Percentiles rank a stretch among this genome's conserved stretches.
phyloP scores from a whole-genome alignment of 176 grass and related monocot species.

The Tuctoria greenei region DNA sequence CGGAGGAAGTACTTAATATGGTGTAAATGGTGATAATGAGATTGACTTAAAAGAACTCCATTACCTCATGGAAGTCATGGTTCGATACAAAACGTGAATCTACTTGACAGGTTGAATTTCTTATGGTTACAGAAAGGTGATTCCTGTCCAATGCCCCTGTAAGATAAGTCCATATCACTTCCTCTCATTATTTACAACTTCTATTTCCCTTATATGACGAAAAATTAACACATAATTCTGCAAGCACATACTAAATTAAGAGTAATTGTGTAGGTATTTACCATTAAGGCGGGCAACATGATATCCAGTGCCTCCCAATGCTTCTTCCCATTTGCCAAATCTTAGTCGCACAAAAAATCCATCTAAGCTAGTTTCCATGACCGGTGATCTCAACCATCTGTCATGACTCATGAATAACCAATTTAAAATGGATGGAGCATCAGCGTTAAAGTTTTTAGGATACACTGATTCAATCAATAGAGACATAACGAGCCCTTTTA shows the following conservation, averaged over 20 bases:
- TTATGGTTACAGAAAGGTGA: constrained; percentile 70
- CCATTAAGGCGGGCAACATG: constrained; percentile 82
- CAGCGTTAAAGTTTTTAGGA: not conserved
- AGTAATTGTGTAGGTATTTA: constrained; percentile 42
- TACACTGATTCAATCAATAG: not conserved
- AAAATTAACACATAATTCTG: constrained; percentile 19
- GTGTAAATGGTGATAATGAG: no score
- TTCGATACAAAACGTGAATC: constrained; percentile 86
- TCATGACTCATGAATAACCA: constrained; percentile 32
- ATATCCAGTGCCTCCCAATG: constrained; percentile 79
- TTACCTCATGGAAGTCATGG: constrained; percentile 89
- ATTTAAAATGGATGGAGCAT: constrained; percentile 27
- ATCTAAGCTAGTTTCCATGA: constrained; percentile 54
- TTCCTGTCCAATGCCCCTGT: constrained; percentile 69
- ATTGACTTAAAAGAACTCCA: not conserved
- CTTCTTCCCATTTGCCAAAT: constrained; percentile 85
- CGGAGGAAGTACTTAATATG: no score
- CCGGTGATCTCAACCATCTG: constrained; percentile 74
- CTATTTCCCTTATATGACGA: not conserved
- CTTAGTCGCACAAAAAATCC: constrained; percentile 87
- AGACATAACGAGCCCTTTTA: not conserved
- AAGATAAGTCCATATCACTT: constrained; percentile 42
- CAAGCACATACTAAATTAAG: constrained; percentile 27
- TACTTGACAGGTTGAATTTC: constrained; percentile 64
- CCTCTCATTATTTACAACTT: not conserved